A percentile compares a stretch with the other conserved stretches of the same genome.
Conservation (phyloP, 73 alveolate genomes). For the Stentor roeselii region DNA sequence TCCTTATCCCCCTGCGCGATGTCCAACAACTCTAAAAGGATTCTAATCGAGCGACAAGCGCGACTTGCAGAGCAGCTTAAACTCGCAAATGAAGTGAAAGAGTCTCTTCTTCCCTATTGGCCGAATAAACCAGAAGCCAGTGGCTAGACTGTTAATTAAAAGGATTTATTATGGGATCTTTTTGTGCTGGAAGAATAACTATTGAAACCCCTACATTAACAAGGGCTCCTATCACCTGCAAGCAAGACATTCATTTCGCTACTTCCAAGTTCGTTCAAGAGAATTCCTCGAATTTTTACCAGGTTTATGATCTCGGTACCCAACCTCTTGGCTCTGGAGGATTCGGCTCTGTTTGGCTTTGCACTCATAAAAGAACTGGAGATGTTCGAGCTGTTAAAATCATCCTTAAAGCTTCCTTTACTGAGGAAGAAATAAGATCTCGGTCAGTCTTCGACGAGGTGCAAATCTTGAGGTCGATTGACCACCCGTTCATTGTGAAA, state of each 20-base stretch:
- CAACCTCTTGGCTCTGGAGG: constrained; percentile 26
- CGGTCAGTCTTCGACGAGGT: not conserved
- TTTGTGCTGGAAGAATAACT: not conserved
- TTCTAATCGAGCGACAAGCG: not conserved
- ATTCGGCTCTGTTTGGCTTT: not conserved
- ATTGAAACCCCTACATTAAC: not conserved
- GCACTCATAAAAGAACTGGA: constrained; percentile 10
- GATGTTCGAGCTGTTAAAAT: constrained; percentile 22
- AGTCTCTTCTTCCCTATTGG: not conserved
- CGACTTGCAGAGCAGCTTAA: not conserved
- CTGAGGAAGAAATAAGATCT: not conserved
- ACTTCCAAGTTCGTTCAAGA: constrained; percentile 11
- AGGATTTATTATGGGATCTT: not conserved
- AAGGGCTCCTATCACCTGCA: not conserved
- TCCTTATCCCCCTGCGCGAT: not conserved
- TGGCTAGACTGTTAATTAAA: too few species aligned
- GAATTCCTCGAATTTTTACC: not conserved
- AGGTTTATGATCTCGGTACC: not conserved
- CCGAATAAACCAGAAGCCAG: constrained; percentile 5
- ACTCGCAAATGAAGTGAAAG: not conserved
- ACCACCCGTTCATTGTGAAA: constrained; percentile 31
- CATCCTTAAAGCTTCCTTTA: not conserved
- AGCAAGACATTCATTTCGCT: not conserved
- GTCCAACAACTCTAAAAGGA: not conserved
- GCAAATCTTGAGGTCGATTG: not conserved